Evolutionary conservation across 2,329 filamentous ascomycete genomes (phyloP).

Genomic region (Xylaria sp.): DNA sequence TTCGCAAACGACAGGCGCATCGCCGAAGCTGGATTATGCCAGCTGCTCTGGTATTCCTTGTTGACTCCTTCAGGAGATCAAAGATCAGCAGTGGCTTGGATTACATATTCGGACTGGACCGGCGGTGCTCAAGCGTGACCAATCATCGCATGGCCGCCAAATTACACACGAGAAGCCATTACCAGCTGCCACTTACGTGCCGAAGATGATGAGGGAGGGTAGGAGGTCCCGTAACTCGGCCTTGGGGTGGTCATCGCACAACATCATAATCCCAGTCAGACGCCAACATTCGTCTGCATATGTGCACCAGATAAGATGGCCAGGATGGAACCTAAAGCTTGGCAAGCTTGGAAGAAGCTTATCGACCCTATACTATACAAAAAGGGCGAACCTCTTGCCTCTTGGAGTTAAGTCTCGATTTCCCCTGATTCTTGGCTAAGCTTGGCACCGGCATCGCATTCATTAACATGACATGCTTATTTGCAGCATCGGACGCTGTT

Average conservation of each 20-base stretch:
- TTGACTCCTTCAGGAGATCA: constrained; percentile 16
- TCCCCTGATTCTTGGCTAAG: constrained; percentile 35
- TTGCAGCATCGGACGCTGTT: neutral
- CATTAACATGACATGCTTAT: constrained; percentile 22
- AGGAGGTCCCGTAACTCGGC: constrained; percentile 11
- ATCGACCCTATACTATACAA: constrained; percentile 23
- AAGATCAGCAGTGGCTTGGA: constrained; percentile 26
- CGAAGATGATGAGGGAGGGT: neutral
- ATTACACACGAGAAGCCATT: constrained; percentile 17
- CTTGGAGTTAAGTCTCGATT: constrained; percentile 28
- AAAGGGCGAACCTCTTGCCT: constrained; percentile 35
- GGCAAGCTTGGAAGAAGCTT: constrained; percentile 35
- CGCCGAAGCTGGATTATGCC: constrained; percentile 3
- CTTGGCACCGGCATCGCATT: constrained; percentile 29
- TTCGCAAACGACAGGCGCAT: constrained; percentile 14
- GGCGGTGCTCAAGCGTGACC: constrained; percentile 7
- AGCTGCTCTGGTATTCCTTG: constrained; percentile 1
- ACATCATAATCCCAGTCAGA: constrained; percentile 13
- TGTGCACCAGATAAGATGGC: constrained; percentile 31
- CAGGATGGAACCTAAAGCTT: constrained; percentile 23
- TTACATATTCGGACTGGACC: constrained; percentile 18
- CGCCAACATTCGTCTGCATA: constrained; percentile 16
- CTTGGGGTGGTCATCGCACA: constrained; percentile 21
- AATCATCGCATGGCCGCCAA: constrained; percentile 17
- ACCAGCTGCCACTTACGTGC: constrained; percentile 33